Percentiles rank a stretch among this genome's conserved stretches.
Conservation (phyloP, 805 yeast species). For the Candida silvatica region DNA sequence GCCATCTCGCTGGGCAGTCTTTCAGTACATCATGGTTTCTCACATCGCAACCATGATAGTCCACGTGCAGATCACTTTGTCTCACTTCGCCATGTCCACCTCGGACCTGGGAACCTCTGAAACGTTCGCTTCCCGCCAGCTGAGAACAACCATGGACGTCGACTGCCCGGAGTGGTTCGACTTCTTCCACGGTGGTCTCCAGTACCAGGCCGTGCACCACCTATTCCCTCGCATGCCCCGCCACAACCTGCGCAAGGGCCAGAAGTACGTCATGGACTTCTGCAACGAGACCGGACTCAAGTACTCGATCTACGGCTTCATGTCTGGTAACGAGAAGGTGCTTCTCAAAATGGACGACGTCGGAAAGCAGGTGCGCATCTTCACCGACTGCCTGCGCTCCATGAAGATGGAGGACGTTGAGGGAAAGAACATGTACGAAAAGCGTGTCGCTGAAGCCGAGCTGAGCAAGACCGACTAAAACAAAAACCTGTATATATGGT, state of each 20-base stretch:
- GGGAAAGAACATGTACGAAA: slow-evolving; percentile 22
- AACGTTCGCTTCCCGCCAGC: slow-evolving; percentile 69
- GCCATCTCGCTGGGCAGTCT: slow-evolving; percentile 43
- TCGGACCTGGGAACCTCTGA: slow-evolving; percentile 77
- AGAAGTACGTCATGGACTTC: slow-evolving; percentile 62
- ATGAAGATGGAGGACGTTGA: slow-evolving; percentile 44
- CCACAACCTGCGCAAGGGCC: slow-evolving; percentile 74
- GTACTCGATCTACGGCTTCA: slow-evolving; percentile 80
- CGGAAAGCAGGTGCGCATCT: slow-evolving; percentile 69
- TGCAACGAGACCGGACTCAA: slow-evolving; percentile 70
- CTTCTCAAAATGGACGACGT: slow-evolving; percentile 62
- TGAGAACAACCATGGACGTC: slow-evolving; percentile 91
- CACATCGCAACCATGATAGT: slow-evolving; percentile 82
- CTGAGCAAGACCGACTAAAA: no score
- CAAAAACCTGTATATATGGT: neutral
- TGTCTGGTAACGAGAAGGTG: slow-evolving; percentile 66
- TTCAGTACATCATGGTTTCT: slow-evolving; percentile 58
- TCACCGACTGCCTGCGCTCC: slow-evolving; percentile 63
- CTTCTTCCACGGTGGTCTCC: slow-evolving; percentile 85
- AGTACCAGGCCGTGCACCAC: slow-evolving; percentile 87
- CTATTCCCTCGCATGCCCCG: slow-evolving; percentile 84
- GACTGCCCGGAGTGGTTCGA: slow-evolving; percentile 92
- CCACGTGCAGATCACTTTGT: slow-evolving; percentile 86
- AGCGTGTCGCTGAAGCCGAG: slow-evolving; percentile 15
- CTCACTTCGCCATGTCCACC: slow-evolving; percentile 92